Evolutionary conservation across 164 flowering plant species (phyloP), one percentile per base, ranked within the genome.

Genomic region (Nelumbo lutea): DNA sequence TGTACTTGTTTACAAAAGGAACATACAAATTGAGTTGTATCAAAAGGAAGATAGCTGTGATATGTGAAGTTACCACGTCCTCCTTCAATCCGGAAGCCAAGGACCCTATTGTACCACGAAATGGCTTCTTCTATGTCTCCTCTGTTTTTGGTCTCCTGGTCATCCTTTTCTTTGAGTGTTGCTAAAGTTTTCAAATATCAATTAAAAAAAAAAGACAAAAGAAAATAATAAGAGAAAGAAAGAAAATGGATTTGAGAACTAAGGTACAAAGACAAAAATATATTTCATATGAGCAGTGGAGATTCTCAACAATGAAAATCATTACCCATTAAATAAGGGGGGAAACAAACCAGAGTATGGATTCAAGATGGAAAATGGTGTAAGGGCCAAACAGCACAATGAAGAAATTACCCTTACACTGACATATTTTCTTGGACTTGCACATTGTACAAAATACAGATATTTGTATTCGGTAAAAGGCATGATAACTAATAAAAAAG

Each of bases 91-190:
- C 86, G 82, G 66, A 95, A 80, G 66, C 97, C 96, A 80, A 95
- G 97, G 62, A 85, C 86, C 72, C 64, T 76, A 63, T 92, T 88
- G 81, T 95, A 95, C 99, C 99, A 95, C 13, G 80, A 78, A 72
- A 88, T 85, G 43, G 87, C 91, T 73, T 87, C 88, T 69, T 86
- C 83, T 66, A 82, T 72, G 68, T 83, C 89, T 72, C 73, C 80
- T 61, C 72, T 78, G 27, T 65, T 67, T 72, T 79, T 78, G 52
- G 45, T 63, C 40, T 76, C 77, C 70, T 81, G 67, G 14, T 78
- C 69, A 67, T 47, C 62, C 70, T 83, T 81, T 47, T 79, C 84
- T 70, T 86, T 85, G 61, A 64, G 79, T 61, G 71, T 66, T 70
- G 71, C 59, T 78, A 89, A 78, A 60, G 70, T 92, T 85, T 69